These are phyloP conservation scores for Coemansia asiatica DNA, from an alignment of 192 early-diverging fungal species.

Conservation along the genomic window DNA sequence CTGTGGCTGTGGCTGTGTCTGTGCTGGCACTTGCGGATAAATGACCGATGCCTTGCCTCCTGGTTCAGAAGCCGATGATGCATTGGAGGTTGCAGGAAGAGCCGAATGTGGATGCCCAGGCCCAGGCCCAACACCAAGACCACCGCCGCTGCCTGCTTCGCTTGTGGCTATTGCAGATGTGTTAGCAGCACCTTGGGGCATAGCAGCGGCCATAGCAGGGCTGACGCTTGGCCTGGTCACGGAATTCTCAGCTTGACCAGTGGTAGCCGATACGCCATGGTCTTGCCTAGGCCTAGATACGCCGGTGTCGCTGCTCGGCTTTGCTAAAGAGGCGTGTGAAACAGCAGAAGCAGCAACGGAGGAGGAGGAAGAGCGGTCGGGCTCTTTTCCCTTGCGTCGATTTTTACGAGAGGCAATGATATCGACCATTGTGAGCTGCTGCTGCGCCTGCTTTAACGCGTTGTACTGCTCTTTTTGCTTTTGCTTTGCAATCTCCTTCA, in stretches of 20 bases:
- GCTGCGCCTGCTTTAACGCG: slow-evolving; percentile 46
- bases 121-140: not conserved
- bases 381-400: slow-evolving; percentile 51
- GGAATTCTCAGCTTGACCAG: not conserved
- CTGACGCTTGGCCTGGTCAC: not conserved
- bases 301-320: slow-evolving; percentile 48
- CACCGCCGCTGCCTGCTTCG: not conserved
- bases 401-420: slow-evolving; percentile 53
- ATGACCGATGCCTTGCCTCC: not conserved
- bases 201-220: not conserved
- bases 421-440: slow-evolving; percentile 56
- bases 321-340: slow-evolving; percentile 3
- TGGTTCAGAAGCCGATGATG: not conserved
- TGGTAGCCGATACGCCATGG: not conserved
- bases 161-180: slow-evolving; percentile 1
- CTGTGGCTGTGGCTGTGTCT: no score
- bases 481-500: slow-evolving; percentile 54
- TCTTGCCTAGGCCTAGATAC: slow-evolving; percentile 6
- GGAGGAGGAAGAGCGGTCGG: slow-evolving; percentile 18
- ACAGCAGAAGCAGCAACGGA: not conserved
- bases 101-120: slow-evolving; percentile 5
- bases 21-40: not conserved
- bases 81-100: not conserved
- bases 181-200: not conserved
- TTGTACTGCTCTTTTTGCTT: slow-evolving; percentile 49